These are phyloP conservation scores for Talaromyces sp. DNA, from an alignment of 2,329 filamentous ascomycete species.

Conservation along the genomic window DNA sequence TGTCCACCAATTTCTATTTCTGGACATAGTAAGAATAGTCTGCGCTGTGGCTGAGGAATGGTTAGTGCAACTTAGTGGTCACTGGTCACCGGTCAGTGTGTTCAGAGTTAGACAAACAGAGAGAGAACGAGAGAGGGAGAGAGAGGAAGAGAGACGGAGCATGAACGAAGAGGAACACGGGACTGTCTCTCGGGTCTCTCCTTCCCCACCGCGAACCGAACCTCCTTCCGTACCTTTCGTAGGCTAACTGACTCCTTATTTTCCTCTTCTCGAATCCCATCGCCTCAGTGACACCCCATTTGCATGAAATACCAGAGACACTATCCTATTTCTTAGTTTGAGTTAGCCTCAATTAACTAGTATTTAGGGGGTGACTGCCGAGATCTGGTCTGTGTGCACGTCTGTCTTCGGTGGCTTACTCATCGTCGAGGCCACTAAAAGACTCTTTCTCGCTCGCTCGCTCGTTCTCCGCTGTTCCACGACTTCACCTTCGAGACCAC, in stretches of 20 bases:
- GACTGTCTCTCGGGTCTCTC: not conserved
- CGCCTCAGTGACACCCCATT: not conserved
- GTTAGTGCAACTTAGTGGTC: not conserved
- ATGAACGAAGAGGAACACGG: too few relatives aligned
- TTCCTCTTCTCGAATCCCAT: not conserved
- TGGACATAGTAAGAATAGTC: too few relatives aligned
- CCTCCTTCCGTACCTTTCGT: not conserved
- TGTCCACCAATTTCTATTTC: not conserved
- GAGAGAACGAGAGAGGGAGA: too few relatives aligned
- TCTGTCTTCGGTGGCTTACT: not conserved
- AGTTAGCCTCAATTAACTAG: not conserved
- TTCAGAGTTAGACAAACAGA: not conserved
- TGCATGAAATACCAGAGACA: not conserved
- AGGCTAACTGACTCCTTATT: not conserved
- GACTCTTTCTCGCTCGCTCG: not conserved
- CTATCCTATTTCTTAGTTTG: not conserved
- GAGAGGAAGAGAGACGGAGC: not conserved
- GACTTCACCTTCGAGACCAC: not conserved
- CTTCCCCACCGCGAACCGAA: slow-evolving; percentile 7
- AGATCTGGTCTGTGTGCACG: not conserved
- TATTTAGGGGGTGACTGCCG: not conserved
- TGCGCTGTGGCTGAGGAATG: not conserved
- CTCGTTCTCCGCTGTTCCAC: not conserved
- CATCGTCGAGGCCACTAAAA: not conserved
- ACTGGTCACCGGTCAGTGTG: not conserved